Base-by-base conservation (phyloP, 2,329 filamentous ascomycete genomes). In the Colletotrichum theobromicola region DNA sequence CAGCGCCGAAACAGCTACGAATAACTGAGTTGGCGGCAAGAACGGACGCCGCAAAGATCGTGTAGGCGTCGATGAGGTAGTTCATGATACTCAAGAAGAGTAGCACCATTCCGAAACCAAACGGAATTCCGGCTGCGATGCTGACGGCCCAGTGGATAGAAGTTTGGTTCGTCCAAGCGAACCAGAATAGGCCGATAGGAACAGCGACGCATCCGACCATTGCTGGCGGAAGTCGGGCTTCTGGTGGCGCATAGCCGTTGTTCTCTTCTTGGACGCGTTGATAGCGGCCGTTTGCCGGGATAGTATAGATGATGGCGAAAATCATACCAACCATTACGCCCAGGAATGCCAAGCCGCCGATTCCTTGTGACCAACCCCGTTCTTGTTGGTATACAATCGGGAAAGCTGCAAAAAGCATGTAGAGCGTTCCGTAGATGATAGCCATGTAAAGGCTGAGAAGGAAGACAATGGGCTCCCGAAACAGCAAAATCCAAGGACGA, bases 31-130 rank as follows among this genome's bases (percentile, higher is more conserved):
- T 95, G 63, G 93, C 93, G 2, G 94, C 94, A 8, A 96, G 85
- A 0, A 93, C 93, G 0, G 92, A 94, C 1, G 94, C 94, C 1
- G 94, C 94, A 76, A 93, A 96, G 77, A 96, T 93, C 62, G 92
- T 89, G 79, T 90, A 88, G 66, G 80, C 80, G 76, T 92, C 90
- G 75, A 91, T 88, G 3, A 91, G 84, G 78, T 90, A 91, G 79
- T 89, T 90, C 79, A 87, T 85, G 30, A 88, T 79, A 15, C 83
- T 83, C 18, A 92, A 79, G 82, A 92, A 92, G 32, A 92, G 87
- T 18, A 91, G 80, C 0, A 91, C 88, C 74, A 82, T 79, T 12
- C 82, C 81, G 21, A 79, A 79, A 1, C 80, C 82, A 70, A 85
- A 85, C 18, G 82, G 78, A 9, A 82, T 77, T 1, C 79, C 78